A percentile compares a stretch with the other conserved stretches of the same genome.
Conservation (phyloP, 305 asterid genomes). For the Solanum hybrid region DNA sequence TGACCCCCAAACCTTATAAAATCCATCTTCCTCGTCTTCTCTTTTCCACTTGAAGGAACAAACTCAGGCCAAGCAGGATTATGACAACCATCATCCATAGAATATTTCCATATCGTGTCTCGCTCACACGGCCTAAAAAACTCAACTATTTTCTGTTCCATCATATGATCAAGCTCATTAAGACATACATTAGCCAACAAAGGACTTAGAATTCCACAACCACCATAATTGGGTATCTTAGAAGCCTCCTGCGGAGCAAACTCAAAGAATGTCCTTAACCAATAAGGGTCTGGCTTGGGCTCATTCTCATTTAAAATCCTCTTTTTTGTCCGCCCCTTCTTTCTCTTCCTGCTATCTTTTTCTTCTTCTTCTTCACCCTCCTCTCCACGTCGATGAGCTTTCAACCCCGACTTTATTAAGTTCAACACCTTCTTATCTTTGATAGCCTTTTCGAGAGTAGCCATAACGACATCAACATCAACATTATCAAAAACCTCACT, state of each 20-base stretch:
- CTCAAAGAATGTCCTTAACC: conserved; percentile 72
- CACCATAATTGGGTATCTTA: conserved; percentile 62
- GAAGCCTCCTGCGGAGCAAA: conserved; percentile 94
- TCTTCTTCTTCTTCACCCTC: conserved; percentile 29
- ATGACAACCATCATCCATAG: conserved; percentile 77
- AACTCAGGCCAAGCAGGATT: conserved; percentile 99
- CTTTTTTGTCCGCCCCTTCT: conserved; percentile 71
- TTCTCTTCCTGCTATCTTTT: conserved; percentile 33
- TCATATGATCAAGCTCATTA: conserved; percentile 56
- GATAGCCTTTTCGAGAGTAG: conserved; percentile 41
- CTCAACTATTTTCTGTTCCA: conserved; percentile 57
- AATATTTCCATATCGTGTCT: conserved; percentile 83
- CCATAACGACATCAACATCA: conserved; percentile 39
- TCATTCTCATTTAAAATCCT: conserved; percentile 61
- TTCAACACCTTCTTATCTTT: conserved; percentile 67
- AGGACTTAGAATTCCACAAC: conserved; percentile 88
- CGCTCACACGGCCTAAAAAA: conserved; percentile 60
- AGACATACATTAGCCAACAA: conserved; percentile 61
- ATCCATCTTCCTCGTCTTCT: conserved; percentile 83
- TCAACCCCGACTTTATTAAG: conserved; percentile 60
- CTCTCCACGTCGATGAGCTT: conserved; percentile 16
- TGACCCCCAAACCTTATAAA: conserved; percentile 74
- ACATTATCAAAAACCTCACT: conserved; percentile 40
- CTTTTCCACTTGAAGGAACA: conserved; percentile 83
- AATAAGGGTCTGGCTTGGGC: conserved; percentile 90